Percentiles rank a stretch among this genome's conserved stretches.
Conservation (phyloP, 805 yeast genomes). For the Tetrapisispora pingtungensis region DNA sequence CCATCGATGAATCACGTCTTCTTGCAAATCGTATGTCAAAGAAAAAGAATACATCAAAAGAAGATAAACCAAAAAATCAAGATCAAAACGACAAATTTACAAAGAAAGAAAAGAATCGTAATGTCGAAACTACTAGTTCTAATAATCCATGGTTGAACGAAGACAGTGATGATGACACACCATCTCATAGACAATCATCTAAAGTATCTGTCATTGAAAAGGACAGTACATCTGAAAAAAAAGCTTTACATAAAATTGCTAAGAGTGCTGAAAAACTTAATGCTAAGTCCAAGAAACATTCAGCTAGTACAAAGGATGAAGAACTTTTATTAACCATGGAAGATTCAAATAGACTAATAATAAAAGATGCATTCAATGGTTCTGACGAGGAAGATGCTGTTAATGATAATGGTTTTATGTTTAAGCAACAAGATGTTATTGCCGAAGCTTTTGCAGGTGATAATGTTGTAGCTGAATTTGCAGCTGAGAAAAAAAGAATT, state of each 20-base stretch:
- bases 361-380: constrained; percentile 37
- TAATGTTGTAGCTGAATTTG: constrained; percentile 74
- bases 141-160: constrained; percentile 46
- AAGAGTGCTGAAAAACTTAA: constrained; percentile 23
- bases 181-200: constrained; percentile 32
- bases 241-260: constrained; percentile 37
- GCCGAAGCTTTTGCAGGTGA: constrained; percentile 96
- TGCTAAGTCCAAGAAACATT: constrained; percentile 3
- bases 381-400: constrained; percentile 36
- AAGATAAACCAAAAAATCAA: constrained; percentile 1
- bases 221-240: constrained; percentile 40
- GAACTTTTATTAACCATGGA: constrained; percentile 36
- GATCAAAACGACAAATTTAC: constrained; percentile 3
- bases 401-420: constrained; percentile 37
- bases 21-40: constrained; percentile 33
- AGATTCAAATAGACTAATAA: constrained; percentile 38
- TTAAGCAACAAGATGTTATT: constrained; percentile 73
- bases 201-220: constrained; percentile 41
- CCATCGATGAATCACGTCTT: constrained; percentile 40
- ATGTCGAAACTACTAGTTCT: too few species aligned
- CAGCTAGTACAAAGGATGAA: constrained; percentile 27
- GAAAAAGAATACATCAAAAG: constrained; percentile 3
- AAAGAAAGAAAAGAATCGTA: constrained; percentile 2
- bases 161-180: constrained; percentile 21
- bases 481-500: constrained; percentile 59